Conservation (phyloP, 75 land plant genomes). For the Larix kaempferi region DNA sequence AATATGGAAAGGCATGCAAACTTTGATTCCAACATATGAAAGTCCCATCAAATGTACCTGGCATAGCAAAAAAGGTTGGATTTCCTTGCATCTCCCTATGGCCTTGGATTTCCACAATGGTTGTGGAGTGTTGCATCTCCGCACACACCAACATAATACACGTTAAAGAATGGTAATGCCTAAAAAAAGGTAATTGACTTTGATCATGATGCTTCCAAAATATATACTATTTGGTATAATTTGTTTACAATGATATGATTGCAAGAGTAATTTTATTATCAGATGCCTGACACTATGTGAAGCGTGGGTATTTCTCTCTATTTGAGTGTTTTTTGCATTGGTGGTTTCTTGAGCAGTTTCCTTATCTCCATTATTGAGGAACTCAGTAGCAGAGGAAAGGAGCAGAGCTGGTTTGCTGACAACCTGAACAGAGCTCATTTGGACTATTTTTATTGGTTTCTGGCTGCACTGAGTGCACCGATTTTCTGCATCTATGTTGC, state of each 20-base stretch:
- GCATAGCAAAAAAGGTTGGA: too few species aligned
- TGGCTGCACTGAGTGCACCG: conserved; percentile 31
- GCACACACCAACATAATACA: too few species aligned
- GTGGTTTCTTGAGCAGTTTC: conserved; percentile 48
- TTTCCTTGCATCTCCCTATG: too few species aligned
- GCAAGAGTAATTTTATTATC: conserved; percentile 57
- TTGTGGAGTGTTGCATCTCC: too few species aligned
- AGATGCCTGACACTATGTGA: conserved; percentile 49
- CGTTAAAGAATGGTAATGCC: too few species aligned
- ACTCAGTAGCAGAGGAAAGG: conserved; percentile 18
- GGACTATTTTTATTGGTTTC: conserved; percentile 53
- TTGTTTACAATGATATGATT: conserved; percentile 38
- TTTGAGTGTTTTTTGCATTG: conserved; percentile 42
- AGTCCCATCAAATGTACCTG: too few species aligned
- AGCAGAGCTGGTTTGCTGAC: conserved; percentile 41
- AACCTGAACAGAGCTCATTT: conserved; percentile 47
- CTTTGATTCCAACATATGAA: too few species aligned
- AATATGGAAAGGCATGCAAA: too few species aligned
- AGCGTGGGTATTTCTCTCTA: conserved; percentile 59
- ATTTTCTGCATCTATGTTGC: conserved; percentile 11
- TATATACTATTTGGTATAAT: conserved; percentile 37
- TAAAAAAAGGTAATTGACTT: too few species aligned
- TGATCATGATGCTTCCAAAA: conserved; percentile 61
- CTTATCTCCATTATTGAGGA: conserved; percentile 38
- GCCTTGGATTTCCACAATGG: too few species aligned